phyloP scores from a whole-genome alignment of 495 filamentous ascomycete genomes.

The Darksidea phi region DNA sequence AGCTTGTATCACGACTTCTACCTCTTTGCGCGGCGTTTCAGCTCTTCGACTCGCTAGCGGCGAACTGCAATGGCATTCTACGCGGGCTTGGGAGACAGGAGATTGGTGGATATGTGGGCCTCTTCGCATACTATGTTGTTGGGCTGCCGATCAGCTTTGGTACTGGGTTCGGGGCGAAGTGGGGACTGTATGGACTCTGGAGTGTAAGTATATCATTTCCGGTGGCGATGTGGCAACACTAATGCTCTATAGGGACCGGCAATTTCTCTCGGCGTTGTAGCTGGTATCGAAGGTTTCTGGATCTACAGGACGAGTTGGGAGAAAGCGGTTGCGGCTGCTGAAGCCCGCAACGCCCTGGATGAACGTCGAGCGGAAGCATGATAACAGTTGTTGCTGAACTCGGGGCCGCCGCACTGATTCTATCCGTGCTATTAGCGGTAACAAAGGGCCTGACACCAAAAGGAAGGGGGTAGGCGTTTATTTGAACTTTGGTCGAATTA shows the following conservation, averaged over 20 bases:
- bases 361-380: background rate
- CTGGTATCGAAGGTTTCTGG: conserved; percentile 63
- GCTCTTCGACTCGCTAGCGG: conserved; percentile 76
- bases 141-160: conserved; percentile 80
- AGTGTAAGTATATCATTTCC: conserved; percentile 40
- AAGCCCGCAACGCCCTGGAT: background rate
- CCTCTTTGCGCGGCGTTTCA: conserved; percentile 85
- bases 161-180: conserved; percentile 58
- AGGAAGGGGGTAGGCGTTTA: too few species aligned
- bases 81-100: conserved; percentile 82
- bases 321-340: conserved; percentile 68
- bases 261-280: conserved; percentile 51
- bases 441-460: too few species aligned
- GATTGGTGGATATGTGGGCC: conserved; percentile 81
- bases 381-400: background rate
- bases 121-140: conserved; percentile 80
- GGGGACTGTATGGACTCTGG: conserved; percentile 67
- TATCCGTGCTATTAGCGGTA: too few species aligned
- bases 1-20: conserved; percentile 66
- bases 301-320: conserved; percentile 69
- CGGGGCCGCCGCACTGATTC: too few species aligned
- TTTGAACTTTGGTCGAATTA: too few species aligned
- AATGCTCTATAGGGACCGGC: conserved; percentile 37
- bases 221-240: conserved; percentile 6
- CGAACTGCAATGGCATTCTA: conserved; percentile 77